A percentile compares a stretch with the other conserved stretches of the same genome.
phyloP scores from a whole-genome alignment of 805 yeast genomes.

The Metschnikowia shivogae region DNA sequence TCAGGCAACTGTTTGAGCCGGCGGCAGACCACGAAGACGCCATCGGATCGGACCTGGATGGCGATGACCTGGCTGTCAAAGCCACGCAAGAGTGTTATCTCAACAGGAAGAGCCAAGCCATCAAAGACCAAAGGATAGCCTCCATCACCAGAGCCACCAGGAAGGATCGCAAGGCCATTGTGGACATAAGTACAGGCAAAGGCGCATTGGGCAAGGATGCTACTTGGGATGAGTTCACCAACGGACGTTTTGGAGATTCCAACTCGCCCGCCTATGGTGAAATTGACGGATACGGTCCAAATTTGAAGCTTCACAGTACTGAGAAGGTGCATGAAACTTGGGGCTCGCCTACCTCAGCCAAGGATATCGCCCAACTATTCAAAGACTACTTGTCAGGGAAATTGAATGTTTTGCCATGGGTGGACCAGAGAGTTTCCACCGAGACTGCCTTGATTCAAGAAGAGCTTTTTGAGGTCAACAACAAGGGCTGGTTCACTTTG shows the following conservation, averaged over 20 bases:
- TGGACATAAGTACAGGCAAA: slow-evolving; percentile 79
- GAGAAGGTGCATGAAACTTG: slow-evolving; percentile 66
- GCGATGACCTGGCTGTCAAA: slow-evolving; percentile 19
- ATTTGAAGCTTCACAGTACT: slow-evolving; percentile 64
- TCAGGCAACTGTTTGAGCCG: slow-evolving; percentile 15
- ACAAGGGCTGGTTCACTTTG: slow-evolving; percentile 73
- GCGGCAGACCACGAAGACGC: slow-evolving; percentile 26
- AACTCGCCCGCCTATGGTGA: slow-evolving; percentile 97
- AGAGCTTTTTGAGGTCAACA: slow-evolving; percentile 75
- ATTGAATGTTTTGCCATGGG: slow-evolving; percentile 84
- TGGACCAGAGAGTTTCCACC: slow-evolving; percentile 76
- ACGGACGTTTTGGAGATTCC: slow-evolving; percentile 93
- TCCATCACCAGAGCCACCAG: slow-evolving; percentile 25
- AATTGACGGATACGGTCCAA: slow-evolving; percentile 95
- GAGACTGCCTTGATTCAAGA: slow-evolving; percentile 94
- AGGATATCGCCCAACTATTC: slow-evolving; percentile 65
- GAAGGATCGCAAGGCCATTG: slow-evolving; percentile 48
- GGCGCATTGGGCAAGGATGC: slow-evolving; percentile 86
- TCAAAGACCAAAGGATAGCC: slow-evolving; percentile 27
- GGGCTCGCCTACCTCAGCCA: slow-evolving; percentile 65
- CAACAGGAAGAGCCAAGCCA: slow-evolving; percentile 33
- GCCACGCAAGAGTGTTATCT: slow-evolving; percentile 12
- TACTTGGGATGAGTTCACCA: slow-evolving; percentile 96
- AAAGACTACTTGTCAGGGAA: slow-evolving; percentile 69
- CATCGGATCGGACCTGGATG: slow-evolving; percentile 39